phyloP scores from a whole-genome alignment of 345 rosid genomes.

The Dipteronia sinensis region DNA sequence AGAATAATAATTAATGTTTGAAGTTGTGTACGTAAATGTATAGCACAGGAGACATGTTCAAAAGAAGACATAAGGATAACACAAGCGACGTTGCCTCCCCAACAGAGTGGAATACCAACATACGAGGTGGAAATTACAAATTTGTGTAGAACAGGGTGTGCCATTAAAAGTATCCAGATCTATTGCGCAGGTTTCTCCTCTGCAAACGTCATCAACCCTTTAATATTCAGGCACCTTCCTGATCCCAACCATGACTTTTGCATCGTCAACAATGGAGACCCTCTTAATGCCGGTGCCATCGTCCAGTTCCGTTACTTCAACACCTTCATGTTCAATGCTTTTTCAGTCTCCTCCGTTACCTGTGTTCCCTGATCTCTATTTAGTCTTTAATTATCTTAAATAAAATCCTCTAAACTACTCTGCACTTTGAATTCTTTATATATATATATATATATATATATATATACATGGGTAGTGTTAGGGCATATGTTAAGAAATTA shows the following conservation, averaged over 20 bases:
- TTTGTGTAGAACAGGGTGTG: background rate
- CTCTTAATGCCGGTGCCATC: background rate
- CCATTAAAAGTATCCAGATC: background rate
- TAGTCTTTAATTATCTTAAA: no score
- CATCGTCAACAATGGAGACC: background rate
- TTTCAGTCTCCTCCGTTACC: background rate
- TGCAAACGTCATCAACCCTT: background rate
- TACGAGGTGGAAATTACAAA: background rate
- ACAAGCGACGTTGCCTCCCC: background rate
- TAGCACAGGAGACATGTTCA: no score
- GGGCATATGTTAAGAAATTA: no score
- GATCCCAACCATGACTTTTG: background rate
- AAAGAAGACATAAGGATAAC: background rate
- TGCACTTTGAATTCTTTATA: no score
- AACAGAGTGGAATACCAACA: conserved; percentile 2
- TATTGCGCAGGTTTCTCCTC: background rate
- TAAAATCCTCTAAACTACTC: no score
- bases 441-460: no score
- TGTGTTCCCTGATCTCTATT: background rate
- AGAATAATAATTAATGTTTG: background rate
- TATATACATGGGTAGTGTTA: no score
- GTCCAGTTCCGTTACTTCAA: background rate
- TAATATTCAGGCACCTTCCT: background rate
- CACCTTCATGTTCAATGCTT: background rate
- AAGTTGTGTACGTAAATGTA: background rate